These are phyloP conservation scores for Cryptococcus maquisensis DNA, from an alignment of 1,284 basidiomycete genomes.

Conservation along the genomic window DNA sequence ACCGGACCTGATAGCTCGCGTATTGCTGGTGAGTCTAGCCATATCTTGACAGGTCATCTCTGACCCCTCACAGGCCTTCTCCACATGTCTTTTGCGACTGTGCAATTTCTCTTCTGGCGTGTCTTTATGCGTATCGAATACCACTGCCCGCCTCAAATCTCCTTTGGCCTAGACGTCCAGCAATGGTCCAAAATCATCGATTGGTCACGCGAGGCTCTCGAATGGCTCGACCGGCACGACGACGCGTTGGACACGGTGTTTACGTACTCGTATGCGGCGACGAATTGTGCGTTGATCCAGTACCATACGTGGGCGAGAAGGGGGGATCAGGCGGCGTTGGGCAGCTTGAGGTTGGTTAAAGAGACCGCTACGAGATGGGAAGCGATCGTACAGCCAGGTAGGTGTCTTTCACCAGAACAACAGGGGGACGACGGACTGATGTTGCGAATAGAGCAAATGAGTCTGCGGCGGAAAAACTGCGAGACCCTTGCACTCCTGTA, in stretches of 20 bases:
- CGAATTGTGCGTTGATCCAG: slow-evolving; percentile 84
- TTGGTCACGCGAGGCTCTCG: slow-evolving; percentile 72
- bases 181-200: slow-evolving; percentile 70
- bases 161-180: slow-evolving; percentile 72
- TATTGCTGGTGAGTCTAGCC: slow-evolving; percentile 43
- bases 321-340: slow-evolving; percentile 67
- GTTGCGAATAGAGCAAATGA: slow-evolving; percentile 77
- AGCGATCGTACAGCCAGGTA: slow-evolving; percentile 50
- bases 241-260: slow-evolving; percentile 79
- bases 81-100: slow-evolving; percentile 77
- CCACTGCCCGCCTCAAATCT: slow-evolving; percentile 75
- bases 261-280: slow-evolving; percentile 79
- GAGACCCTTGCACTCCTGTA: slow-evolving; percentile 88
- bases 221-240: slow-evolving; percentile 83
- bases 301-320: slow-evolving; percentile 89
- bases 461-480: slow-evolving; percentile 69
- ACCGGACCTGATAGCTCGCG: slow-evolving; percentile 59
- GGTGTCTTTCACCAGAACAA: slow-evolving; percentile 1
- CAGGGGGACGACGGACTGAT: not conserved
- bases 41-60: not conserved
- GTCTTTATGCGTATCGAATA: slow-evolving; percentile 94
- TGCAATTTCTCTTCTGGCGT: slow-evolving; percentile 71
- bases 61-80: slow-evolving; percentile 61
- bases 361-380: slow-evolving; percentile 83
- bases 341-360: slow-evolving; percentile 69